Percentiles rank a stretch among this genome's conserved stretches.
Conservation (phyloP, 345 rosid species). For the Brassica napus region Da-Ae NC_063442.1:42383501-42384000, state of each 20-base stretch:
- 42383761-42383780: neutral
- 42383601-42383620: slow-evolving; percentile 13
- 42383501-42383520: slow-evolving; percentile 21
- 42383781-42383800: slow-evolving; percentile 23
- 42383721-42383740: slow-evolving; percentile 9
- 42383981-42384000: neutral
- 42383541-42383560: slow-evolving; percentile 14
- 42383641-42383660: neutral
- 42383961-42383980: slow-evolving; percentile 19
- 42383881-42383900: neutral
- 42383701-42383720: slow-evolving; percentile 7
- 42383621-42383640: slow-evolving; percentile 3
- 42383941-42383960: slow-evolving; percentile 11
- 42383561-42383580: slow-evolving; percentile 2
- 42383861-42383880: neutral
- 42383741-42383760: neutral
- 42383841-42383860: neutral
- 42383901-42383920: slow-evolving; percentile 10
- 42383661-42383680: slow-evolving; percentile 14
- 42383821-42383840: neutral
- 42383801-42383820: slow-evolving; percentile 26
- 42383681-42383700: slow-evolving; percentile 20
- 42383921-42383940: slow-evolving; percentile 13
- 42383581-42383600: neutral
- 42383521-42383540: slow-evolving; percentile 22